phyloP scores from a whole-genome alignment of 2,329 filamentous ascomycete genomes.

The Exophiala aquamarina region DNA sequence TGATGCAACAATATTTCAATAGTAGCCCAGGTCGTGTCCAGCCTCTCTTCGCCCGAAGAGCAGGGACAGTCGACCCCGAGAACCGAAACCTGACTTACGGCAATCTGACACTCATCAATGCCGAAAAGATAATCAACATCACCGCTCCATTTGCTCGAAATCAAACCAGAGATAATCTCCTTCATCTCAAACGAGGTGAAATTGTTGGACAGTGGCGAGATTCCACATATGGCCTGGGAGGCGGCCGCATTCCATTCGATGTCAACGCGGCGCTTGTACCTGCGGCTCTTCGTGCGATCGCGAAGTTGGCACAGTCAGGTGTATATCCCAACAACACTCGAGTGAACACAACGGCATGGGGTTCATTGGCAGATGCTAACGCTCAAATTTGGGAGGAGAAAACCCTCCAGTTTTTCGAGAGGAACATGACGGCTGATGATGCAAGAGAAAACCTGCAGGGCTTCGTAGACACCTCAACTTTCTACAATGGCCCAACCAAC shows the following conservation, averaged over 20 bases:
- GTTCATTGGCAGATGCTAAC: slow-evolving; percentile 46
- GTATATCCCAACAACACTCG: slow-evolving; percentile 50
- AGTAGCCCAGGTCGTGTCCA: slow-evolving; percentile 42
- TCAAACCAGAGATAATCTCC: slow-evolving; percentile 55
- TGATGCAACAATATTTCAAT: slow-evolving; percentile 61
- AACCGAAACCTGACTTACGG: slow-evolving; percentile 57
- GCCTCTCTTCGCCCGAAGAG: slow-evolving; percentile 38
- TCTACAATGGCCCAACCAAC: slow-evolving; percentile 46
- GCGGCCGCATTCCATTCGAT: slow-evolving; percentile 64
- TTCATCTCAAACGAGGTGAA: slow-evolving; percentile 56
- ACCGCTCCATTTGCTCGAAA: slow-evolving; percentile 55
- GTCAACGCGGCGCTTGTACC: slow-evolving; percentile 65
- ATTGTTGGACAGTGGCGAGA: slow-evolving; percentile 65
- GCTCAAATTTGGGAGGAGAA: slow-evolving; percentile 63
- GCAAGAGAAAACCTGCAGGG: slow-evolving; percentile 49
- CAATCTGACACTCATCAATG: slow-evolving; percentile 52
- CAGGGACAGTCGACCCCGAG: slow-evolving; percentile 49
- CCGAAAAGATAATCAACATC: slow-evolving; percentile 59
- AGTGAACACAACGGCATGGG: slow-evolving; percentile 18
- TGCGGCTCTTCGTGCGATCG: slow-evolving; percentile 60
- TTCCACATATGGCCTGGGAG: slow-evolving; percentile 59
- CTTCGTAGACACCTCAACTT: slow-evolving; percentile 48
- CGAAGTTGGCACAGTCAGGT: slow-evolving; percentile 48
- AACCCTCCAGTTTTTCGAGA: slow-evolving; percentile 59
- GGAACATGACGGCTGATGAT: slow-evolving; percentile 42